Base-by-base conservation (phyloP, 257 asterid species). In the Petunia secreta region DNA sequence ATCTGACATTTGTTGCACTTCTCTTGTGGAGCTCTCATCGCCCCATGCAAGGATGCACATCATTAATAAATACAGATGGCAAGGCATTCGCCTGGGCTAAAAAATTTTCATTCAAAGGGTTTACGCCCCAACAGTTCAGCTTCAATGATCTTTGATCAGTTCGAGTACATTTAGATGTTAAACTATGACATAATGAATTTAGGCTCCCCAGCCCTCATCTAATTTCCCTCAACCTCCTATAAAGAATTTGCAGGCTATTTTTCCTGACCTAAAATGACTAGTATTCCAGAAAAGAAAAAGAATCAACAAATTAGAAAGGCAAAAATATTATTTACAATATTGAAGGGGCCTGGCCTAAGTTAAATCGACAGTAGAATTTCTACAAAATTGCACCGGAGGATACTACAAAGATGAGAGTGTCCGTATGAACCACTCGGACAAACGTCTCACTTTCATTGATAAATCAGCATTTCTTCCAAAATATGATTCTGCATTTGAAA, bases 401-500 rank as follows among this genome's bases (percentile, higher is more conserved):
- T 74, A 65, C 92, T 93, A 91, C 25, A 86, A 83, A 50, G 92
- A 85, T 8, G 88, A 77, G 37, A 89, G 77, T 25, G 89, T 85
- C 88, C 84, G 88, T 74, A 82, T 80, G 87, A 93, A 93, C 97
- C 97, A 93, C 16, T 90, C 91, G 14, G 97, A 91, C 79, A 95
- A 79, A 25, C 89, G 96, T 80, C 83, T 89, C 81, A 92, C 73
- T 87, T 89, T 95, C 14, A 80, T 67, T 14, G 89, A 82, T 80
- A 79, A 80, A 44, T 93, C 97, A 0, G 82, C 88, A 79, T 88
- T 90, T 87, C 85, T 93, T 66, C 93, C 97, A 37, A 92, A 82
- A 82, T 84, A 88, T 3, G 89, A 60, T 82, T 86, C 91, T 0
- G 90, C 97, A 85, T 88, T 95, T 77, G 91, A 89, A 64, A 93